Base-by-base conservation (phyloP, 2,329 filamentous ascomycete genomes). In the Aspergillus neotritici region DNA sequence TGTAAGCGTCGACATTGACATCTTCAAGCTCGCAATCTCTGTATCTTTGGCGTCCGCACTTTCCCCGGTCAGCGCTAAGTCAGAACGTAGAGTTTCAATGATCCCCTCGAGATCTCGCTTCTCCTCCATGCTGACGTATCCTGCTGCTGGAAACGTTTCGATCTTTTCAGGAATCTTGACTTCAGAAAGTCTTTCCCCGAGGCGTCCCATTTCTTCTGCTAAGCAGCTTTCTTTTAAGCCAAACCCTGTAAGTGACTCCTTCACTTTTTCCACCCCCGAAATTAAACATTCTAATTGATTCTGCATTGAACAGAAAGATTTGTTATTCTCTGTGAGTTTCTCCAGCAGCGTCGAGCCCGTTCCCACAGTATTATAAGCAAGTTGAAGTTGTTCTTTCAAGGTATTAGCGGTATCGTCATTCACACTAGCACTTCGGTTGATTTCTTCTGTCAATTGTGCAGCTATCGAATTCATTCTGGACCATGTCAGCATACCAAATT, bases 141-240 rank as follows among this genome's bases (percentile, higher is more conserved):
- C 60, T 38, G 31, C 34, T 28, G 57, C 50, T 3, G 55, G 33
- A 4, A 29, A 13, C 3, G 21, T 25, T 25, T 50, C 41, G 6
- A 52, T 48, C 6, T 59, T 58, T 30, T 48, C 39, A 9, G 41
- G 44, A n/a, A 48, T 40, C 29, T 50, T 51, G 5, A 46, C 39
- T 10, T 61, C 54, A 7, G 37, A 40, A 8, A 65, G 40, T 6
- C 36, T 54, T 7, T 41, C 34, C 17, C 40, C 31, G 12, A 65
- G 44, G 1, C 34, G 41, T 16, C 44, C 40, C 25, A 69, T 57
- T n/a, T 64, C 61, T 2, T 55, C 42, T 4, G 47, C 48, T 28
- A 70, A 62, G 9, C 48, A 50, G 4, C 29, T 30, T 35, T 58
- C 59, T 12, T 55, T 51, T 7, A 51, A 28, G 5, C 46, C 46